Conservation (phyloP, 805 yeast genomes). For the Ogataea allantospora region DNA sequence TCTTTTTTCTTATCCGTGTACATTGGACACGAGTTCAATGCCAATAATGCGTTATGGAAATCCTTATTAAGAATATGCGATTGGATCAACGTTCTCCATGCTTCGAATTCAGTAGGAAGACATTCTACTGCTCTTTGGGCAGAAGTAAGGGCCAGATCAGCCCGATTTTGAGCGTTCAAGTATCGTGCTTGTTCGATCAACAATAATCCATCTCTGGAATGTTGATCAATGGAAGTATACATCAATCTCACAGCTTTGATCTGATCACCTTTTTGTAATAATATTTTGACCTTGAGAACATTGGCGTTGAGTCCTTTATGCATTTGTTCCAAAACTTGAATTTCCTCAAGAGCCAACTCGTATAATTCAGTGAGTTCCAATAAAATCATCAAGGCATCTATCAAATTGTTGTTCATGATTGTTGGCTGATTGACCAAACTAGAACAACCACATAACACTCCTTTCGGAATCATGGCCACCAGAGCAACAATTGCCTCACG, state of each 20-base stretch:
- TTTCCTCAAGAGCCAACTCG: constrained; percentile 38
- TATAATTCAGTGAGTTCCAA: constrained; percentile 38
- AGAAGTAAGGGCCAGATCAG: constrained; percentile 53
- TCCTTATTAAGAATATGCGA: constrained; percentile 57
- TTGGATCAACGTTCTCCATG: constrained; percentile 67
- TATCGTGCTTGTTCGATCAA: constrained; percentile 64
- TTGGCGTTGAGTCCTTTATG: constrained; percentile 23
- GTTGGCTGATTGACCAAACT: constrained; percentile 35
- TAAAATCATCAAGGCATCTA: constrained; percentile 47
- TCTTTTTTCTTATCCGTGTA: constrained; percentile 48
- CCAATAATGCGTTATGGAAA: constrained; percentile 56
- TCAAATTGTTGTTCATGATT: constrained; percentile 48
- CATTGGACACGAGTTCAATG: constrained; percentile 77
- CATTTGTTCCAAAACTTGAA: constrained; percentile 26
- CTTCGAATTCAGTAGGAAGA: constrained; percentile 72
- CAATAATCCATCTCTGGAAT: constrained; percentile 57
- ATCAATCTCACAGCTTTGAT: constrained; percentile 46
- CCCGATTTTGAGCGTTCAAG: constrained; percentile 51
- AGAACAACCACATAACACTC: constrained; percentile 44
- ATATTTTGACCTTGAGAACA: constrained; percentile 42
- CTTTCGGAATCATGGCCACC: constrained; percentile 46
- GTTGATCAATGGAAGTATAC: constrained; percentile 37
- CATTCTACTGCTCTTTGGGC: constrained; percentile 62
- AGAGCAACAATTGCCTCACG: constrained; percentile 38
- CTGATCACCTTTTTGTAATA: constrained; percentile 42